Base-by-base conservation (phyloP, 306 rosid species). In the Datisca glomerata region DNA sequence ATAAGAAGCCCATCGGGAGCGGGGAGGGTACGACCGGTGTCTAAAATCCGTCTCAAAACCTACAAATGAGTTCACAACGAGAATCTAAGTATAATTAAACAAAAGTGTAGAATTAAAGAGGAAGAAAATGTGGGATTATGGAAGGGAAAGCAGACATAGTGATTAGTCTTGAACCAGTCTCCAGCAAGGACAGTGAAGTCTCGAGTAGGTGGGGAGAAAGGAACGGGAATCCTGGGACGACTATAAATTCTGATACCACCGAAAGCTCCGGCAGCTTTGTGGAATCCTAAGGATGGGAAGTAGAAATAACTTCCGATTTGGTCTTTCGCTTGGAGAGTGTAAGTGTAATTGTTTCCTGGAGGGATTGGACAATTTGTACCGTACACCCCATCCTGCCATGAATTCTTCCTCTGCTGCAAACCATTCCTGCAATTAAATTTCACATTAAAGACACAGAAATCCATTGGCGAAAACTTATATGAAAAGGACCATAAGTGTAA, bases 381-480 rank as follows among this genome's bases (percentile, higher is more conserved):
- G 18, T n/a, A 16, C 11, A 72, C 60, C 33, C 81, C 85, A 49
- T 80, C 85, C 34, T 65, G 78, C 93, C 93, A 89, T 42, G 97
- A 89, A 64, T 83, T 89, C 56, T 93, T 78, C 56, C 97, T 70
- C 49, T 89, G 95, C 59, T 89, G 97, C 49, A 89, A 16, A 0
- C 97, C 97, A 60, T 74, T 68, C 97, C 97, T 89, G 68, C 44
- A 34, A 43, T n/a, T n/a, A n/a, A n/a, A n/a, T n/a, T n/a, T n/a
- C n/a, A n/a, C n/a, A n/a, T 57, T 51, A 18, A 66, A 47, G 12
- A 45, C 29, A 59, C 53, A 47, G 12, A 8, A 29, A n/a, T n/a
- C n/a, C n/a, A n/a, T n/a, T n/a, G n/a, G n/a, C n/a, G n/a, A n/a
- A n/a, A n/a, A n/a, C n/a, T n/a, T n/a, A n/a, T n/a, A n/a, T n/a